phyloP scores from a whole-genome alignment of 192 early-diverging fungal species.

The Coemansia sp. region DNA sequence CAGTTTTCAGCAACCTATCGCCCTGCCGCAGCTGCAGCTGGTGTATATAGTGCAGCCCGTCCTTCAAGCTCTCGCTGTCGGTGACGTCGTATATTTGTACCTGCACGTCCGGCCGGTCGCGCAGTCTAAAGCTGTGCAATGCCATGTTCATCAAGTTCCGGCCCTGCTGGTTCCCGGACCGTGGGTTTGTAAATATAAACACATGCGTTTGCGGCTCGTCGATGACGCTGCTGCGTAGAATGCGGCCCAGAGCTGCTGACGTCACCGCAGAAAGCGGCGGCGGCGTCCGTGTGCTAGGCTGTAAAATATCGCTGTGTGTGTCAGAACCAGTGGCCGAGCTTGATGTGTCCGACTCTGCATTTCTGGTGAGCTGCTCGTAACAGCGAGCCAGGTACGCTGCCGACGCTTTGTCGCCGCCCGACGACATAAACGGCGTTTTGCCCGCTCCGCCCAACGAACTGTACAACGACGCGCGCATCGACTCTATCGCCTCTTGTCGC shows the following conservation, averaged over 20 bases:
- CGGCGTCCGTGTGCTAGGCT: slow-evolving; percentile 6
- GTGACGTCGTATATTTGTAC: slow-evolving; percentile 72
- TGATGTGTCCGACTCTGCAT: slow-evolving; percentile 10
- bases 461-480: slow-evolving; percentile 1
- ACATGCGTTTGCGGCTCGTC: slow-evolving; percentile 59
- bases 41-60: slow-evolving; percentile 60
- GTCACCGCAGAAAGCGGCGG: slow-evolving; percentile 10
- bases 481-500: not conserved
- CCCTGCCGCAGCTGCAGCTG: slow-evolving; percentile 54
- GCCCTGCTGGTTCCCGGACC: slow-evolving; percentile 69
- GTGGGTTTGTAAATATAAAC: slow-evolving; percentile 76
- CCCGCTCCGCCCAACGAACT: slow-evolving; percentile 7
- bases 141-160: slow-evolving; percentile 58
- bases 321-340: not conserved
- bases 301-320: not conserved
- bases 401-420: slow-evolving; percentile 22
- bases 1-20: slow-evolving; percentile 39
- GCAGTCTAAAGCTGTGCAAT: slow-evolving; percentile 66
- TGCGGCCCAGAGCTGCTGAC: slow-evolving; percentile 17
- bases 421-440: slow-evolving; percentile 37
- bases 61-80: slow-evolving; percentile 54
- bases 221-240: slow-evolving; percentile 11
- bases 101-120: slow-evolving; percentile 62
- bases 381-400: slow-evolving; percentile 38
- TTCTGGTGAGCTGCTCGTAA: slow-evolving; percentile 48